Evolutionary conservation across 495 filamentous ascomycete genomes (phyloP).

Genomic region (Tetracladium marchalianum): DNA sequence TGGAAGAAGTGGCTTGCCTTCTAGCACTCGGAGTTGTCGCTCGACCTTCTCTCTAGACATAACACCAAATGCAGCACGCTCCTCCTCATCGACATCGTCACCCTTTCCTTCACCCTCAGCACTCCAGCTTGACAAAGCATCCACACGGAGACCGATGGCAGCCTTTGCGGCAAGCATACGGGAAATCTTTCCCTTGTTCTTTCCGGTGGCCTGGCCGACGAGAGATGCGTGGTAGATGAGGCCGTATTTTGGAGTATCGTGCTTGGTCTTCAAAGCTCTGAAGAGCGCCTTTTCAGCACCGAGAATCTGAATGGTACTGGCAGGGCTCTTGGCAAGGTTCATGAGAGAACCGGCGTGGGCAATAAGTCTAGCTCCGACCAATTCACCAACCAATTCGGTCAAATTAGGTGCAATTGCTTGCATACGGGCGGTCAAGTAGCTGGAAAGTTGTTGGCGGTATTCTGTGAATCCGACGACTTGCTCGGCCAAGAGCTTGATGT

Average conservation of each 20-base stretch:
- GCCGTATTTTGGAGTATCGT: slow-evolving; percentile 98
- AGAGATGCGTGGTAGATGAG: slow-evolving; percentile 97
- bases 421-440: slow-evolving; percentile 89
- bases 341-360: slow-evolving; percentile 91
- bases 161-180: slow-evolving; percentile 91
- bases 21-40: slow-evolving; percentile 70
- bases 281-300: slow-evolving; percentile 99
- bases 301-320: slow-evolving; percentile 93
- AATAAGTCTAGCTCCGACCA: slow-evolving; percentile 92
- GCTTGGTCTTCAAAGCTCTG: slow-evolving; percentile 96
- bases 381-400: slow-evolving; percentile 84
- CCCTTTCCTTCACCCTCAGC: slow-evolving; percentile 46
- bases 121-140: slow-evolving; percentile 77
- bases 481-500: slow-evolving; percentile 82
- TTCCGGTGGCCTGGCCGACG: slow-evolving; percentile 90
- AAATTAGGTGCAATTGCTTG: slow-evolving; percentile 93
- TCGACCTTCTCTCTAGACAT: slow-evolving; percentile 70
- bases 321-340: slow-evolving; percentile 93
- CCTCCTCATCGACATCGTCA: slow-evolving; percentile 73
- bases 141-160: slow-evolving; percentile 83
- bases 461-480: slow-evolving; percentile 87
- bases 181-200: slow-evolving; percentile 99
- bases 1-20: slow-evolving; percentile 80
- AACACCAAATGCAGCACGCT: slow-evolving; percentile 67
- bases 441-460: slow-evolving; percentile 77